These are phyloP conservation scores for Dipodascopsis uninucleata DNA, from an alignment of 805 yeast species.

Conservation along the genomic window DNA sequence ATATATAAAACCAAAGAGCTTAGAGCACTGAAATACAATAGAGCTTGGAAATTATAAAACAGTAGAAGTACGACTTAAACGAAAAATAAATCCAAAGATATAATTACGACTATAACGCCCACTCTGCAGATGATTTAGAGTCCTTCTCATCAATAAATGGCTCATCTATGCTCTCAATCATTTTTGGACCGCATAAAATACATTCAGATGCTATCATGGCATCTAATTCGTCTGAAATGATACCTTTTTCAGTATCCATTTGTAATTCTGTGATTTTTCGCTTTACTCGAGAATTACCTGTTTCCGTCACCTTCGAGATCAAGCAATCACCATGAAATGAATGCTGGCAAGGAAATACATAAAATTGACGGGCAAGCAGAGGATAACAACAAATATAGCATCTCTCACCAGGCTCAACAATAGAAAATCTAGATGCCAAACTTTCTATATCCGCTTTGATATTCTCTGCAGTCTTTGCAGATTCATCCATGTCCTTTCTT, in stretches of 20 bases:
- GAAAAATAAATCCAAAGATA: too few species aligned
- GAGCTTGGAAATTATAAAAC: too few species aligned
- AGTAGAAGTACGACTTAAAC: too few species aligned
- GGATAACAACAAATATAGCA: slow-evolving; percentile 71
- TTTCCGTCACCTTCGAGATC: slow-evolving; percentile 54
- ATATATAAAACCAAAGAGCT: too few species aligned
- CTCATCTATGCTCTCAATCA: slow-evolving; percentile 65
- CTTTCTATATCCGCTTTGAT: slow-evolving; percentile 58
- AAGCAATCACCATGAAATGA: slow-evolving; percentile 86
- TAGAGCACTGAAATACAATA: too few species aligned
- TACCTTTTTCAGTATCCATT: slow-evolving; percentile 39
- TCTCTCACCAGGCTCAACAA: slow-evolving; percentile 78
- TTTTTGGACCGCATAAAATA: slow-evolving; percentile 69
- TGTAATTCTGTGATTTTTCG: slow-evolving; percentile 57
- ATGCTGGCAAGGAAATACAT: slow-evolving; percentile 86
- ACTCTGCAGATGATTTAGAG: slow-evolving; percentile 11
- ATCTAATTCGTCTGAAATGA: slow-evolving; percentile 44
- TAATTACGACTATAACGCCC: slow-evolving; percentile 8
- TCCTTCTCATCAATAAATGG: slow-evolving; percentile 46
- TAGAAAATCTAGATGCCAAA: slow-evolving; percentile 50
- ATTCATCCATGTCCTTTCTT: slow-evolving; percentile 70
- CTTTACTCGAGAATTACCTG: slow-evolving; percentile 65
- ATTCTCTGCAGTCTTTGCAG: slow-evolving; percentile 55
- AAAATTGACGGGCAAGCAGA: slow-evolving; percentile 66
- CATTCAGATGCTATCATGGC: slow-evolving; percentile 60